Evolutionary conservation across 148 eudicot genomes (phyloP), one percentile per base, ranked within the genome.

Genomic region (Fagopyrum tataricum): DNA sequence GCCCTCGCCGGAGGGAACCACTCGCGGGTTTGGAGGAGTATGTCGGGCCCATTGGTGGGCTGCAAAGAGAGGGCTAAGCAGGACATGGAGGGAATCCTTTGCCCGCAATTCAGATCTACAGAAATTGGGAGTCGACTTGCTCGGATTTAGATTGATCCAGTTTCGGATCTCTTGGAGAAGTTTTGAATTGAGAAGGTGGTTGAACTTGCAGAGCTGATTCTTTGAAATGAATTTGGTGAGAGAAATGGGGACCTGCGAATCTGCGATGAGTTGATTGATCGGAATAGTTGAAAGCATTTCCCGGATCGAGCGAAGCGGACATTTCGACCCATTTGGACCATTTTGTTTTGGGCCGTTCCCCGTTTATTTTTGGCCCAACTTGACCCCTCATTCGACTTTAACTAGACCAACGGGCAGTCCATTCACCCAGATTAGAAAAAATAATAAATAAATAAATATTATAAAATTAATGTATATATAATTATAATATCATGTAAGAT

Each of bases 1-100:
- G 98, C 97, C 9, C 98, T 90, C 5, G 98, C 83, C 1, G 98
- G 98, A 0, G 98, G 97, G 72, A 93, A 91, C 98, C 98, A 93
- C 80, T 93, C 98, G 6, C 98, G 97, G 76, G 98, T 89, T 53
- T 93, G 98, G 78, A 93, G 97, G 52, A 93, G 81, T 55, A 93
- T 81, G 78, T 93, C 96, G 76, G 92, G 85, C 37, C 98, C 98
- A 55, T 86, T 91, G 7, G 92, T 51, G 67, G 98, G 98, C 73
- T 93, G 98, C 21, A 93, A 90, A 21, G 98, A 83, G 31, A 93
- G 87, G 10, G 98, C 98, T 79, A 93, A 78, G 68, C 98, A 93
- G 9, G 98, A 91, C 98, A 93, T 88, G 20, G 69, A 9, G 15
- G 44, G 14, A 11, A 46, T 46, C 14, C 49, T 46, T 4, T 9